A percentile compares a stretch with the other conserved stretches of the same genome.
Evolutionary conservation across 306 rosid species (phyloP).

Genomic region (Pyrus communis): DNA sequence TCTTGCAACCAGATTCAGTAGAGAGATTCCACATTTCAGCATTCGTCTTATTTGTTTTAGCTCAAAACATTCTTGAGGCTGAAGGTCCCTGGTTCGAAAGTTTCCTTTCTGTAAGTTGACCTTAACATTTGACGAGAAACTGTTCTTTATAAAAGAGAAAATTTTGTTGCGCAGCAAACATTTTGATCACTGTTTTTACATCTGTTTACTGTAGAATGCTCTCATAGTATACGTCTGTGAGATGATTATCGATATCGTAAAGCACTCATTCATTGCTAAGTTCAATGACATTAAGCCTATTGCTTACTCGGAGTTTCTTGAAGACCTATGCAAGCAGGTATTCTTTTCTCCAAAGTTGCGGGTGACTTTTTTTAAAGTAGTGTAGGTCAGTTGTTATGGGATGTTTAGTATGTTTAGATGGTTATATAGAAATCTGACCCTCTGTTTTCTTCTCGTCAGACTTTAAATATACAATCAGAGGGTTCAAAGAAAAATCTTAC

Average conservation of each 20-base stretch:
- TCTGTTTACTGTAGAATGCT: slow-evolving; percentile 56
- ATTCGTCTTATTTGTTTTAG: slow-evolving; percentile 82
- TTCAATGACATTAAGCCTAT: slow-evolving; percentile 89
- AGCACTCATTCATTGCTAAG: slow-evolving; percentile 93
- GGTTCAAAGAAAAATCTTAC: slow-evolving; percentile 71
- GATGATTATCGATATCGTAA: slow-evolving; percentile 80
- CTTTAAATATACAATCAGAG: slow-evolving; percentile 64
- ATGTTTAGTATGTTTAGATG: not conserved
- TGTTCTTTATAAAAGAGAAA: not conserved
- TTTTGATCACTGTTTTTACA: not conserved
- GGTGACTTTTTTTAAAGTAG: not conserved
- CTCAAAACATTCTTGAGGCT: slow-evolving; percentile 97
- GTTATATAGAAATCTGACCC: slow-evolving; percentile 15
- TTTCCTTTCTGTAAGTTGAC: slow-evolving; percentile 67
- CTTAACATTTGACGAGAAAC: not conserved
- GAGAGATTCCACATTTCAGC: slow-evolving; percentile 98
- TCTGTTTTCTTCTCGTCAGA: slow-evolving; percentile 31
- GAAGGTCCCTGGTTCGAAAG: slow-evolving; percentile 96
- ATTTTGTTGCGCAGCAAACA: slow-evolving; percentile 12
- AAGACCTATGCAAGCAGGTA: slow-evolving; percentile 96
- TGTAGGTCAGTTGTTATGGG: not conserved
- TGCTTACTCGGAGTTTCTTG: slow-evolving; percentile 85
- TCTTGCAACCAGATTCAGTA: slow-evolving; percentile 66
- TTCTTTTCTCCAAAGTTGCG: slow-evolving; percentile 1
- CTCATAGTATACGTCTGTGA: slow-evolving; percentile 80